phyloP scores from a whole-genome alignment of 2,329 filamentous ascomycete genomes.

The Penicillium sp. region DNA sequence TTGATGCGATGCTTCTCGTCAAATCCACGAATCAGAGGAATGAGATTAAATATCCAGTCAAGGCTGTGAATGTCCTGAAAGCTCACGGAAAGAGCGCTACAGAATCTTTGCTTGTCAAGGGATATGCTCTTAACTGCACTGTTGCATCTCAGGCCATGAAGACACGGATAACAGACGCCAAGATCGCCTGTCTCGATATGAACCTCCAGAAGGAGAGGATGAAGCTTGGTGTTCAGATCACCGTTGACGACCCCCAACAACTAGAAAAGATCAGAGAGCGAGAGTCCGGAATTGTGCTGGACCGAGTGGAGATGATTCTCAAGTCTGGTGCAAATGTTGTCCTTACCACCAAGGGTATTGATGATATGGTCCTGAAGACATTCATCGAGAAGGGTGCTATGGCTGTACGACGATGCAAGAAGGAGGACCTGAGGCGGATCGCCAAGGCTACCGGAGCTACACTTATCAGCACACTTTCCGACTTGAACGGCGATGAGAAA shows the following conservation, averaged over 20 bases:
- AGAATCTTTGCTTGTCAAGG: conserved; percentile 88
- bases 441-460: conserved; percentile 94
- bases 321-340: conserved; percentile 96
- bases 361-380: conserved; percentile 89
- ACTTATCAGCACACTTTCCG: conserved; percentile 85
- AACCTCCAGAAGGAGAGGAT: conserved; percentile 98
- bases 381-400: conserved; percentile 95
- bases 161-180: conserved; percentile 85
- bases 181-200: conserved; percentile 96
- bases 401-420: conserved; percentile 94
- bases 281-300: conserved; percentile 87
- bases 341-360: conserved; percentile 96
- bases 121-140: conserved; percentile 97
- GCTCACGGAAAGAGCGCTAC: conserved; percentile 89
- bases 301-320: conserved; percentile 93
- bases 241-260: conserved; percentile 93
- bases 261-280: conserved; percentile 94
- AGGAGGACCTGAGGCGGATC: conserved; percentile 94
- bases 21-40: conserved; percentile 87
- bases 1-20: conserved; percentile 92
- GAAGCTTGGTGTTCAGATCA: conserved; percentile 98
- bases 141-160: conserved; percentile 98
- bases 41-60: conserved; percentile 95
- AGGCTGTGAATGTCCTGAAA: conserved; percentile 98
- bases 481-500: conserved; percentile 94